Base-by-base conservation (phyloP, 164 flowering plant species). In the Vitis labrusca region DNA sequence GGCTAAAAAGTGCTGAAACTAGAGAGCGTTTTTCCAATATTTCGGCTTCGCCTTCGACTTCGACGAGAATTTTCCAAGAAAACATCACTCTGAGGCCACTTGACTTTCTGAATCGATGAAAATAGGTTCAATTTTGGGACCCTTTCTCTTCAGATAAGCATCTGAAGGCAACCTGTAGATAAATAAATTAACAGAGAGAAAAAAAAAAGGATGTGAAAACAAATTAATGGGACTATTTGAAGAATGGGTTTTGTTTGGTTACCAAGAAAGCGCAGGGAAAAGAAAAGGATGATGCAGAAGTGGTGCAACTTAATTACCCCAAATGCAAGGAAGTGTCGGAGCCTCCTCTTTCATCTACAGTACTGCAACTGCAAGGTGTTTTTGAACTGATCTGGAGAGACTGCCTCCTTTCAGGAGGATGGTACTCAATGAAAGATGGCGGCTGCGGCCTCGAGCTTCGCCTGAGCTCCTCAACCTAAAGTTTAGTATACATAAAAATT, bases 281-380 rank as follows among this genome's bases (percentile, higher is more conserved):
- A 17, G 19, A 47, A 49, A 63, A 47, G 29, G 49, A 63, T 4
- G 49, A 19, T 14, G 17, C 16, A 56, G 17, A 44, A 50, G 32
- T 11, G 23, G 16, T 17, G 29, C 8, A 1, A 50, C 61, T 44
- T 59, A 77, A 23, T 23, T 23, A 37, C 80, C 77, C 80, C 65
- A 77, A 67, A 14, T 74, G 77, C 72, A 77, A 67, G 32, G 66
- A 74, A 52, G 75, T 71, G 60, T 74, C 80, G 2, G 80, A 74
- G 10, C 12, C 60, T 8, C 15, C 59, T 7, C 57, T 63, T 23
- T 63, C 54, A 9, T 76, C 68, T 10, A 66, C 65, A 2, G 61
- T 51, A 9, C 23, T 7, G 5, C 27, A 53, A 23, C 11, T 19
- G 12, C 53, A 56, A n/a, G 15, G 58, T 2, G 57, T 50, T 58